These are phyloP conservation scores for Inonotus hispidus DNA, from an alignment of 1,284 basidiomycete species.

Conservation along the genomic window DNA sequence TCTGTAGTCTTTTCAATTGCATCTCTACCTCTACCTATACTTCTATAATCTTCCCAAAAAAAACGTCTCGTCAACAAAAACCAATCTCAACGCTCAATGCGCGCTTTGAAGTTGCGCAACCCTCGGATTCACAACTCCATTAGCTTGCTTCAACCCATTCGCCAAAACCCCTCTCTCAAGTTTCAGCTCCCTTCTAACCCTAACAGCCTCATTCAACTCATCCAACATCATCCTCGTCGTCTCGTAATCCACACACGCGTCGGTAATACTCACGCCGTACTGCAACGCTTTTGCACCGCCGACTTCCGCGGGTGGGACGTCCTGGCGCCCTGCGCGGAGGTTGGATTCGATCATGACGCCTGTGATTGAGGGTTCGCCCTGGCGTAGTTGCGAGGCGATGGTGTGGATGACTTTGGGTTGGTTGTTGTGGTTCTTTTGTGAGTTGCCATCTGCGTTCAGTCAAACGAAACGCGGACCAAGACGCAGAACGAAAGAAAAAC, in stretches of 20 bases:
- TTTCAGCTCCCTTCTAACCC: constrained; percentile 2
- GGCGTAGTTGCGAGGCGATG: constrained; percentile 74
- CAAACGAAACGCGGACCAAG: neutral
- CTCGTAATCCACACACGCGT: constrained; percentile 92
- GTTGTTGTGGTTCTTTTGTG: constrained; percentile 87
- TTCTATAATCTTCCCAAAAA: too few species aligned
- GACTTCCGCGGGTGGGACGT: constrained; percentile 48
- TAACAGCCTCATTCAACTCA: constrained; percentile 52
- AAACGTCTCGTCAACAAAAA: too few species aligned
- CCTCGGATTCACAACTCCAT: neutral
- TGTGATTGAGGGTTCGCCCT: constrained; percentile 77
- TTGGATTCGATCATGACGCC: constrained; percentile 98
- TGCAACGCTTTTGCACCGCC: constrained; percentile 63
- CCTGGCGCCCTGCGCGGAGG: constrained; percentile 84
- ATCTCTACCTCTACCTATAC: too few species aligned
- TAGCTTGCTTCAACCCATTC: constrained; percentile 9
- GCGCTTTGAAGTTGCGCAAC: neutral
- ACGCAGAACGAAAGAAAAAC: too few species aligned
- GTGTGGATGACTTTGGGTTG: constrained; percentile 78
- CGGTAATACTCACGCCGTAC: constrained; percentile 86
- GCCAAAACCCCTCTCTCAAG: constrained; percentile 3
- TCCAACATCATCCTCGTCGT: constrained; percentile 76
- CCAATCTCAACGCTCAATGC: neutral
- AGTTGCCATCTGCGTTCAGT: constrained; percentile 73
- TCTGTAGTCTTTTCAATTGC: too few species aligned